Base-by-base conservation (phyloP, 495 filamentous ascomycete genomes). In the Rostrohypoxylon terebratum region DNA sequence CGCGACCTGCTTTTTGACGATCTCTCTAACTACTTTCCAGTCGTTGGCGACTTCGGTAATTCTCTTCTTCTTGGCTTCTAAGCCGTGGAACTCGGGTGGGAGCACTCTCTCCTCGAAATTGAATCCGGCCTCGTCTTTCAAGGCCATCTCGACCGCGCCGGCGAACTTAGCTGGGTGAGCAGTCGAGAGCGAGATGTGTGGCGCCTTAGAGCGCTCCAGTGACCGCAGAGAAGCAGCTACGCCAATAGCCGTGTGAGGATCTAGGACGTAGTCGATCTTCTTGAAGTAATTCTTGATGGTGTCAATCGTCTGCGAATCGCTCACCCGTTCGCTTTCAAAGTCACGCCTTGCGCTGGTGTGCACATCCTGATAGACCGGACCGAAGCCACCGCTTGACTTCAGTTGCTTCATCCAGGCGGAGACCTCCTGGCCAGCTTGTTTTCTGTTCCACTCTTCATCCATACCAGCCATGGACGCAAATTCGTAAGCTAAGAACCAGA, bases 121-220 rank as follows among this genome's bases (percentile, higher is more conserved):
- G 71, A 94, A 98, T 0, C 84, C 87, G 6, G 82, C 71, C 78
- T 91, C 84, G 20, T 84, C 87, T 23, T 87, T 85, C 79, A 98
- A 81, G 1, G 94, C 94, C 38, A 89, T 72, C 63, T 91, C 87
- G 4, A 98, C 94, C 0, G 92, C 94, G 51, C 87, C 85, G 9
- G 89, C 88, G 77, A 98, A 98, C 80, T 98, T 98, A 44, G 94
- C 95, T 3, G 95, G 95, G 82, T 98, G 95, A 8, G 94, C 94
- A 1, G 95, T 98, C 4, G 93, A 91, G 4, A 98, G 87, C 2
- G 93, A 89, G 77, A 99, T 92, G 75, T 93, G 91, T 59, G 85
- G 83, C 18, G 81, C 82, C 23, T 80, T 71, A 13, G 81, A 79
- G n/a, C 86, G 83, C 38, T 84, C 72, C 40, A 92, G 84, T 5